These are phyloP conservation scores for Rubroboletus satanas DNA, from an alignment of 768 basidiomycete species.

Conservation along the genomic window DNA sequence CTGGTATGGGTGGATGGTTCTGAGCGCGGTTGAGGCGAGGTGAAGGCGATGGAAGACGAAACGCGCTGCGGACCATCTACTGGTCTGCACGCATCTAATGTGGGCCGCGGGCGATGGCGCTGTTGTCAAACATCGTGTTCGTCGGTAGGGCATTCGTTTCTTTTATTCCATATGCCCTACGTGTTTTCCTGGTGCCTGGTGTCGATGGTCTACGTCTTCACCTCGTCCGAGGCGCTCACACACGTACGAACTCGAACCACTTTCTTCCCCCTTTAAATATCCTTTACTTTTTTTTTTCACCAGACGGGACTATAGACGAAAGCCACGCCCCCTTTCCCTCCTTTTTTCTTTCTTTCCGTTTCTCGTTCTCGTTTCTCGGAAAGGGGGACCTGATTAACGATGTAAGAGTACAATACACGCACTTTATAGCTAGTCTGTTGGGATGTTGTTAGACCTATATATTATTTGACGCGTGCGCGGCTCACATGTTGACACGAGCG, in stretches of 20 bases:
- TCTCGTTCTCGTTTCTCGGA: too few species aligned
- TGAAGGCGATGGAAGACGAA: neutral
- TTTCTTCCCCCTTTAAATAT: neutral
- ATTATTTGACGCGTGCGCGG: neutral
- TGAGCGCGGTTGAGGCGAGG: slow-evolving; percentile 3
- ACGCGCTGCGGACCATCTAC: neutral
- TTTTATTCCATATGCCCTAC: neutral
- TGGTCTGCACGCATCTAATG: neutral
- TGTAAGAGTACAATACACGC: neutral
- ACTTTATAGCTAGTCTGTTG: neutral
- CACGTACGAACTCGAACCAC: neutral
- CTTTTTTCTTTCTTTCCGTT: neutral
- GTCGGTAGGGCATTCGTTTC: neutral
- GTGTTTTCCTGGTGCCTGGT: neutral
- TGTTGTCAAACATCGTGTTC: neutral
- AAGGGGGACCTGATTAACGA: neutral
- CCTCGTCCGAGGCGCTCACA: neutral
- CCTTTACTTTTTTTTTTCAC: neutral
- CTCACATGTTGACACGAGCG: too few species aligned
- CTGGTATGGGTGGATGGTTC: slow-evolving; percentile 13
- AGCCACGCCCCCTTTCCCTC: neutral
- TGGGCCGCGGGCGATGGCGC: neutral
- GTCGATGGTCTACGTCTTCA: neutral
- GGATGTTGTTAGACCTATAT: neutral
- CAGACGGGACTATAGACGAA: neutral